Percentiles rank a stretch among this genome's conserved stretches.
Conservation (phyloP, 176 grass and related monocot species). For the Hordeum vulgare region MorexV3_pseudomolecules_assembly NC_058519.1:608644541-608645040, state of each 20-base stretch:
- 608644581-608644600: constrained; percentile 49
- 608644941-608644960: not conserved
- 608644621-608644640: constrained; percentile 12
- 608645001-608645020: constrained; percentile 21
- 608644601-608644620: constrained; percentile 46
- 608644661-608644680: constrained; percentile 57
- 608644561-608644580: constrained; percentile 39
- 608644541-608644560: constrained; percentile 23
- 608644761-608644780: constrained; percentile 11
- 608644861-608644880: constrained; percentile 21
- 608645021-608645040: constrained; percentile 14
- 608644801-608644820: constrained; percentile 29
- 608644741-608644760: constrained; percentile 41
- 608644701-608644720: constrained; percentile 31
- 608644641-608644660: constrained; percentile 39
- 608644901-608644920: constrained; percentile 38
- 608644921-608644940: constrained; percentile 47
- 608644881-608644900: constrained; percentile 33
- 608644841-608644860: not conserved
- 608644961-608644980: constrained; percentile 22
- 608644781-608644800: constrained; percentile 37
- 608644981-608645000: constrained; percentile 30
- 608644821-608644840: constrained; percentile 37
- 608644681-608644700: constrained; percentile 51
- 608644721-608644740: constrained; percentile 10